Evolutionary conservation across 1,284 basidiomycete species (phyloP).

Genomic region (Malassezia restricta): DNA sequence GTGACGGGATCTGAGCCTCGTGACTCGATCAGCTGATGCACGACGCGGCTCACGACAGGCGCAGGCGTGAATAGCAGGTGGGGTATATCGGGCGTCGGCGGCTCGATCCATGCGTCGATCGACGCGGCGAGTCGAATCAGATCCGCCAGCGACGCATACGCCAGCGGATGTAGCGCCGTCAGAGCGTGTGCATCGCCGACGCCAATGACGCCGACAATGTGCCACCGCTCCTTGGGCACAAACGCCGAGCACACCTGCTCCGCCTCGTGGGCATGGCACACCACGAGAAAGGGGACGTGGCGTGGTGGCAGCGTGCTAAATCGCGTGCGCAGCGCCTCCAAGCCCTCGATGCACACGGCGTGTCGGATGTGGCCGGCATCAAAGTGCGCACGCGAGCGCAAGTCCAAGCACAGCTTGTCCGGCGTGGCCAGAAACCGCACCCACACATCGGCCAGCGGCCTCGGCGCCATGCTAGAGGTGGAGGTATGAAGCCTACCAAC

Average conservation of each 20-base stretch:
- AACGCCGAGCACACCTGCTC: neutral
- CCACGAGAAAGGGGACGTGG: conserved; percentile 7
- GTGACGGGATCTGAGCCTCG: neutral
- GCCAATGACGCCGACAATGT: conserved; percentile 1
- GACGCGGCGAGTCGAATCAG: neutral
- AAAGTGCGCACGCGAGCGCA: conserved; percentile 3
- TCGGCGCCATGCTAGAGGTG: neutral
- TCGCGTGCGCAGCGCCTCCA: conserved; percentile 2
- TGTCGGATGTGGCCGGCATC: conserved; percentile 1
- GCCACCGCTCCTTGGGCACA: conserved; percentile 12
- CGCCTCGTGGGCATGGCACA: conserved; percentile 1
- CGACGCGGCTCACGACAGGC: conserved; percentile 3
- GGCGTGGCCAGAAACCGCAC: neutral
- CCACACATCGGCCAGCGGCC: neutral
- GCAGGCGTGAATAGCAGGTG: conserved; percentile 9
- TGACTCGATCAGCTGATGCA: neutral
- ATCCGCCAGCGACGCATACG: neutral
- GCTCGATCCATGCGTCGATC: neutral
- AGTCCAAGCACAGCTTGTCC: conserved; percentile 7
- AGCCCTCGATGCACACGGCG: conserved; percentile 4
- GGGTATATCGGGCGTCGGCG: neutral
- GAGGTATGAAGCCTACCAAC: neutral
- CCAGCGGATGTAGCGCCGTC: neutral
- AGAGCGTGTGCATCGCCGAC: neutral
- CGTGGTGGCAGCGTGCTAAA: conserved; percentile 15